Conservation (phyloP, 1,284 basidiomycete species). For the Rhodotorula glutinis region DNA sequence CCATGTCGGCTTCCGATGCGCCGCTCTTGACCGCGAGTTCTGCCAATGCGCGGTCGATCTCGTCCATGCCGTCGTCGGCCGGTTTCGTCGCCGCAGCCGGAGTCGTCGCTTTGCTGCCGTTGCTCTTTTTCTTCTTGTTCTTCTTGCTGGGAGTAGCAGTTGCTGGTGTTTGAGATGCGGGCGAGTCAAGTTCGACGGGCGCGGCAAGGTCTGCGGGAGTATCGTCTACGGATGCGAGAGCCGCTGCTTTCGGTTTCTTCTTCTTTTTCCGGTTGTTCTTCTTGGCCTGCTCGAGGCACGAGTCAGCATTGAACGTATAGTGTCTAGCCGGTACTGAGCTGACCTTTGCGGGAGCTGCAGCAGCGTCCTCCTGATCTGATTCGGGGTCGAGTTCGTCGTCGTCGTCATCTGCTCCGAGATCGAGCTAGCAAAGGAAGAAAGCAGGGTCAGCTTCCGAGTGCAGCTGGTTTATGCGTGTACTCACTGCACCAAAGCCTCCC, state of each 20-base stretch:
- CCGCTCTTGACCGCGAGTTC: conserved; percentile 72
- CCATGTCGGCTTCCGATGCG: background rate
- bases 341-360: background rate
- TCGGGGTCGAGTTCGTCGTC: conserved; percentile 46
- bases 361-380: conserved; percentile 38
- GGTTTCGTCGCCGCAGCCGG: background rate
- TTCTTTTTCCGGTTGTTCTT: conserved; percentile 55
- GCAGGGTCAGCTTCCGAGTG: background rate
- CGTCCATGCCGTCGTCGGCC: conserved; percentile 56
- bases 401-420: conserved; percentile 42
- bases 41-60: conserved; percentile 74
- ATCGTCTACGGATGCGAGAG: conserved; percentile 4
- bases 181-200: background rate
- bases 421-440: background rate
- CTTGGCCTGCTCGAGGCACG: conserved; percentile 43
- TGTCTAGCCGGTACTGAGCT: accelerated
- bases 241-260: conserved; percentile 51
- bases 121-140: conserved; percentile 15
- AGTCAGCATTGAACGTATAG: background rate
- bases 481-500: conserved; percentile 30
- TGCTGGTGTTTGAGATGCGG: background rate
- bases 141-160: background rate
- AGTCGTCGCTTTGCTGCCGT: conserved; percentile 1
- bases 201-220: background rate
- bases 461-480: background rate